Base-by-base conservation (phyloP, 2,329 filamentous ascomycete genomes). In the Neonectria sp. region DNA sequence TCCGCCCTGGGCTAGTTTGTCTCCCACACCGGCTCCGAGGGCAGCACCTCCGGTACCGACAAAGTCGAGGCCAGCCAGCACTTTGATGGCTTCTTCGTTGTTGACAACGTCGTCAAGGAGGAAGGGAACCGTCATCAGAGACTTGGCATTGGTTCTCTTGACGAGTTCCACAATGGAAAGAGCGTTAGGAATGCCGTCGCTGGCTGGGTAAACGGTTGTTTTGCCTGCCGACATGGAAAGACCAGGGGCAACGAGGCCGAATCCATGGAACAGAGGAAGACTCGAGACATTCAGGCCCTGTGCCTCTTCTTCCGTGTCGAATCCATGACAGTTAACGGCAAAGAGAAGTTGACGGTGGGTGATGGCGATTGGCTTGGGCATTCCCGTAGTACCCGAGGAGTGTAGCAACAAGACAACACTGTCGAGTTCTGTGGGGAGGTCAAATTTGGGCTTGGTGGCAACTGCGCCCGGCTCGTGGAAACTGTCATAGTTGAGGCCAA, bases 201-300 rank as follows among this genome's bases (percentile, higher is more conserved):
- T 70, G 5, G 73, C 68, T 6, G 78, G 78, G 33, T 79, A 76
- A 55, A 72, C 73, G 15, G 70, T 74, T 2, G 75, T 70, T 64
- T 78, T 77, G 3, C 79, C 79, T 4, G 77, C 63, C 0, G 74
- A 72, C 48, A 78, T 67, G 35, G 72, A 72, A 21, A 80, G 75
- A n/a, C 73, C 74, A 6, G 78, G 78, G 1, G 78, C 75, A 6
- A 80, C 55, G 9, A 79, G 69, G 1, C 79, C 79, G 51, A 80
- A 80, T 5, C 78, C 78, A 59, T 81, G 79, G 61, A 78, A 82
- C 0, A 82, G 61, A 0, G 80, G 79, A 2, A 81, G 65, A 6
- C 77, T 81, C 1, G 79, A 80, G 1, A 80, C 65, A 48, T 78
- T 80, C 9, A 71, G 53, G 21, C 74, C 73, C 45, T 70, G 65